A percentile compares a stretch with the other conserved stretches of the same genome.
These are phyloP conservation scores for Cronartium quercuum DNA, from an alignment of 1,284 basidiomycete genomes.

Conservation along the genomic window DNA sequence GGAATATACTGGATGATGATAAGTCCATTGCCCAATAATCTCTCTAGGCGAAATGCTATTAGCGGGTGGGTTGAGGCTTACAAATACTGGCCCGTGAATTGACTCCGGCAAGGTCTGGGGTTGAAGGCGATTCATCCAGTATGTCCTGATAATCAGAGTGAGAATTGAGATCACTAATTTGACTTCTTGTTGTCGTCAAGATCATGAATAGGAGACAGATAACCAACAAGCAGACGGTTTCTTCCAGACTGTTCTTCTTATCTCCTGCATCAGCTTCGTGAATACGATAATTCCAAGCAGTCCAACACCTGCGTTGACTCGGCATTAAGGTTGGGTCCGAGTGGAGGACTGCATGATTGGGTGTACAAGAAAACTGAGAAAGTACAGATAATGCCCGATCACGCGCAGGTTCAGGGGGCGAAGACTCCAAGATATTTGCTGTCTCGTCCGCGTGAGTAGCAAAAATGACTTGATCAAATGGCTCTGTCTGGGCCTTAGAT, in stretches of 20 bases:
- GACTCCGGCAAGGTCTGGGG: slow-evolving; percentile 56
- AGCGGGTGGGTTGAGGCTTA: slow-evolving; percentile 68
- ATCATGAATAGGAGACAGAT: background rate
- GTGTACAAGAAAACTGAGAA: slow-evolving; percentile 61
- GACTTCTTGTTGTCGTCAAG: background rate
- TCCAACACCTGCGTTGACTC: background rate
- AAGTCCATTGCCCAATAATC: slow-evolving; percentile 57
- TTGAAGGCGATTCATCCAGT: slow-evolving; percentile 74
- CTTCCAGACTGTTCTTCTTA: slow-evolving; percentile 59
- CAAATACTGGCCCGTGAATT: slow-evolving; percentile 63
- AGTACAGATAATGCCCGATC: slow-evolving; percentile 51
- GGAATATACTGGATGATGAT: slow-evolving; percentile 65
- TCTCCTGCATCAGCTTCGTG: slow-evolving; percentile 61
- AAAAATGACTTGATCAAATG: slow-evolving; percentile 69
- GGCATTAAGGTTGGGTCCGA: slow-evolving; percentile 52
- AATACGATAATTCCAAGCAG: slow-evolving; percentile 34
- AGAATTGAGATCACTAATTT: background rate
- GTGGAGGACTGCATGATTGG: slow-evolving; percentile 66
- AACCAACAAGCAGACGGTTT: slow-evolving; percentile 31
- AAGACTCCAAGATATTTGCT: slow-evolving; percentile 55
- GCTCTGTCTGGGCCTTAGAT: slow-evolving; percentile 51
- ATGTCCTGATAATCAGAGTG: slow-evolving; percentile 48
- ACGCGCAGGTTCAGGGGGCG: background rate
- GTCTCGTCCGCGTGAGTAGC: slow-evolving; percentile 69
- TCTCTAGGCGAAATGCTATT: slow-evolving; percentile 55